Conservation (phyloP, 306 rosid genomes). For the Cucumis melo region DNA sequence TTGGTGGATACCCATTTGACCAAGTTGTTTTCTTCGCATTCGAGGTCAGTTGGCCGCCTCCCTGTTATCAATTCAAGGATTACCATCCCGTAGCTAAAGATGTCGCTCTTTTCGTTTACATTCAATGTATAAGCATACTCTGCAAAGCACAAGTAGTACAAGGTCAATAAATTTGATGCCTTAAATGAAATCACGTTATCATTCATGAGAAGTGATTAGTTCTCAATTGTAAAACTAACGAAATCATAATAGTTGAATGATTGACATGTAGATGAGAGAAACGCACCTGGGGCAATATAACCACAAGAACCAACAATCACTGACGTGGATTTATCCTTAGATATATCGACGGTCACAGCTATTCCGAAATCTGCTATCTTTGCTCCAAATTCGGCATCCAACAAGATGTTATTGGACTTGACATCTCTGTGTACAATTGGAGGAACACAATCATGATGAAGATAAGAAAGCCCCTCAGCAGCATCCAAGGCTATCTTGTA, state of each 20-base stretch:
- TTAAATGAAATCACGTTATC: neutral
- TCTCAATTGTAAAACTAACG: neutral
- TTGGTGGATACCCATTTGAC: slow-evolving; percentile 80
- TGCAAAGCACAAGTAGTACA: slow-evolving; percentile 15
- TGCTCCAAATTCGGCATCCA: slow-evolving; percentile 73
- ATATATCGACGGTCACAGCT: slow-evolving; percentile 58
- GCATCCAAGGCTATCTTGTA: slow-evolving; percentile 74
- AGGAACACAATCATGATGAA: slow-evolving; percentile 94
- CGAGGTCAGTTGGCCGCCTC: slow-evolving; percentile 54
- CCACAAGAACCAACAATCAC: slow-evolving; percentile 90
- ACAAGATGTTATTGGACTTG: slow-evolving; percentile 76
- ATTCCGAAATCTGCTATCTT: slow-evolving; percentile 90
- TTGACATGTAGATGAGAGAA: neutral
- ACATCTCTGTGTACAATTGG: slow-evolving; percentile 89
- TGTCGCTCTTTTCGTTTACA: slow-evolving; percentile 93
- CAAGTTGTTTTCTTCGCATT: slow-evolving; percentile 75
- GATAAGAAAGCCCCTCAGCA: slow-evolving; percentile 90
- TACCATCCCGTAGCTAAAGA: slow-evolving; percentile 83
- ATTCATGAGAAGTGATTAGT: neutral
- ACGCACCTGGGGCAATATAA: slow-evolving; percentile 91
- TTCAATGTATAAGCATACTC: slow-evolving; percentile 84
- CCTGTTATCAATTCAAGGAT: slow-evolving; percentile 76
- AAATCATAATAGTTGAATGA: neutral
- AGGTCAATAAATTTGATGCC: neutral
- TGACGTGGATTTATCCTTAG: slow-evolving; percentile 64